Evolutionary conservation across 768 basidiomycete genomes (phyloP), one percentile per base, ranked within the genome.

Genomic region (Suillus spraguei): DNA sequence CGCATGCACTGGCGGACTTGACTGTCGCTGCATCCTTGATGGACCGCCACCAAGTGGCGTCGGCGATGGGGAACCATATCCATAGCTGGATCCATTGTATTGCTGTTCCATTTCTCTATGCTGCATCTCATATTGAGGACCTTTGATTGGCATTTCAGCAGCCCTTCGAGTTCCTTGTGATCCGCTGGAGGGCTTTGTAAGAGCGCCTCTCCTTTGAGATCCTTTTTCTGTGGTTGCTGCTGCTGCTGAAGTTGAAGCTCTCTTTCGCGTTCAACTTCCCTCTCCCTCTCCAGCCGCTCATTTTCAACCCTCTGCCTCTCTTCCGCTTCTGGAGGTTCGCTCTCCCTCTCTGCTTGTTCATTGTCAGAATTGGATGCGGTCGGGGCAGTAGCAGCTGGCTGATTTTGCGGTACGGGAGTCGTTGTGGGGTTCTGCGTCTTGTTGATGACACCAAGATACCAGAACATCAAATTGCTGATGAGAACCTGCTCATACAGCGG

Each of bases 391-490:
- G 66, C 50, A 64, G 33, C 68, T 33, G 60, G 50, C 52, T 58
- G 71, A 38, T 61, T 69, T 73, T 77, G 76, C 41, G 65, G 74
- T 44, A 71, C 73, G 35, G 77, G 67, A 44, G 82, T 68, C 42
- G 74, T 55, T 14, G 79, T 72, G 16, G 82, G 79, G 60, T 71
- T 84, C 70, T 89, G 90, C 22, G 93, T 86, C 77, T 97, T 95
- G 77, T 98, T 97, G 78, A 98, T 99, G 68, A 98, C 89, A 14
- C 96, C 94, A 42, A 99, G 84, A 74, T 99, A 99, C 97, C 97
- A 99, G 82, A 99, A 99, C 94, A 97, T 97, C 70, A 95, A 80
- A 73, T 95, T 95, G 72, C 91, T 93, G 75, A 93, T 94, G 63
- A 94, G 80, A 60, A 92, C 97, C 76, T 99, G 97, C 80, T 99